Conservation (phyloP, 2,329 filamentous ascomycete species). For the Colletotrichum siamense region DNA sequence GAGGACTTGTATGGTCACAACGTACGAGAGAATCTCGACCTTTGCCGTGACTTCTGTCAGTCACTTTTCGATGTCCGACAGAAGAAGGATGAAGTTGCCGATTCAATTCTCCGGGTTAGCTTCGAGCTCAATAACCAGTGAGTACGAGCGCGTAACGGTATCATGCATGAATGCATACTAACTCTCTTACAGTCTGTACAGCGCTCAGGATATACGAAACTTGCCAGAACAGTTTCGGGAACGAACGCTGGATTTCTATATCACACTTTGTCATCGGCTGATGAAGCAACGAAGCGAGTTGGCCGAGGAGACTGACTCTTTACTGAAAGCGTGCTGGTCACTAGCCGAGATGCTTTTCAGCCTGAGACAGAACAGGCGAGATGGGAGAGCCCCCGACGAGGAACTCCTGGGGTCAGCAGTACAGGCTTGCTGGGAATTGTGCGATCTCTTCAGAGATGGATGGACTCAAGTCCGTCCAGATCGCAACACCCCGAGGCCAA, state of each 20-base stretch:
- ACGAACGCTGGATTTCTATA: conserved; percentile 91
- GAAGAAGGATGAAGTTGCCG: conserved; percentile 77
- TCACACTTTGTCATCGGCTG: conserved; percentile 90
- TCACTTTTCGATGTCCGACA: conserved; percentile 86
- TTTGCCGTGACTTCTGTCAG: conserved; percentile 92
- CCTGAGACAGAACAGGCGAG: conserved; percentile 80
- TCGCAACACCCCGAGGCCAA: conserved; percentile 82
- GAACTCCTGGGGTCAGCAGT: conserved; percentile 87
- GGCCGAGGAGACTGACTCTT: conserved; percentile 81
- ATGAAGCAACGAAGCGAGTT: conserved; percentile 90
- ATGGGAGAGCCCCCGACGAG: conserved; percentile 76
- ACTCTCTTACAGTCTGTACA: conserved; percentile 68
- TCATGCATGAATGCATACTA: neutral
- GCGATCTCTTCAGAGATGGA: conserved; percentile 89
- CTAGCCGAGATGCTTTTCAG: conserved; percentile 93
- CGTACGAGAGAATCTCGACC: conserved; percentile 77
- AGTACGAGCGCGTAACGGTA: conserved; percentile 29
- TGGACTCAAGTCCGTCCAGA: conserved; percentile 91
- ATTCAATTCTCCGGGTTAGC: conserved; percentile 89
- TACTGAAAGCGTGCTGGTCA: conserved; percentile 87
- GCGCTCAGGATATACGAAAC: conserved; percentile 79
- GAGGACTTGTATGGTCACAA: conserved; percentile 71
- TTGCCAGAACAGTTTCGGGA: conserved; percentile 88
- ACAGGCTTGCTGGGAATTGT: conserved; percentile 93
- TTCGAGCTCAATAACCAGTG: conserved; percentile 94